Percentiles rank a stretch among this genome's conserved stretches.
These are phyloP conservation scores for Fallopia convolvulus DNA, from an alignment of 148 eudicot species.

Conservation along the genomic window DNA sequence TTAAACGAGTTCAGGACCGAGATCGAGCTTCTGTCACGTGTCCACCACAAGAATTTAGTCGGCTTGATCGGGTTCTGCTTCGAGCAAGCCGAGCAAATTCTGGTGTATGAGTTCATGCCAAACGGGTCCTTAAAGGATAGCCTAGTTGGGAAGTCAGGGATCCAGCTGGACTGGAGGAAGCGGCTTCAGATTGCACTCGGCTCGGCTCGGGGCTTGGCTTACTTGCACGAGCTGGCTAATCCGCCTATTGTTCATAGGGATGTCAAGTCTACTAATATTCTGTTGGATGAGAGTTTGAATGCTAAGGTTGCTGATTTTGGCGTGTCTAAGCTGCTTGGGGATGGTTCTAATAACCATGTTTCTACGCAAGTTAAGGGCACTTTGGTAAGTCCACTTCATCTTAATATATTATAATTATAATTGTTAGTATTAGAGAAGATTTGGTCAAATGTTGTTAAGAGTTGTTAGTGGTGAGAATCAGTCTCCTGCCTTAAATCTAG, in stretches of 20 bases:
- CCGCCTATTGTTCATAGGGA: conserved; percentile 96
- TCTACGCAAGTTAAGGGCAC: conserved; percentile 99
- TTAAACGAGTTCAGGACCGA: conserved; percentile 89
- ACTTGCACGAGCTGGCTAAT: conserved; percentile 82
- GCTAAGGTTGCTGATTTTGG: conserved; percentile 97
- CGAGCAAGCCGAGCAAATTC: conserved; percentile 79
- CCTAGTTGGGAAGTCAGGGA: conserved; percentile 71
- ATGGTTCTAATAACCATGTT: conserved; percentile 56
- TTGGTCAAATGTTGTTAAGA: too few relatives aligned
- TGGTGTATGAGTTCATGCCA: conserved; percentile 86
- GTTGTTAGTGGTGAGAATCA: too few relatives aligned
- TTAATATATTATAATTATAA: too few relatives aligned
- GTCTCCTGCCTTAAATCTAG: too few relatives aligned
- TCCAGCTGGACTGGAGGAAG: conserved; percentile 82
- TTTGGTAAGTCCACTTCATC: conserved; percentile 34
- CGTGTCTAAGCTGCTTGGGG: conserved; percentile 75
- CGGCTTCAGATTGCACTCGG: conserved; percentile 79
- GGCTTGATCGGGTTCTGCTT: conserved; percentile 82
- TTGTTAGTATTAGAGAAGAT: too few relatives aligned
- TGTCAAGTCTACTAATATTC: conserved; percentile 81
- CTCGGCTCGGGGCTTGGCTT: conserved; percentile 87
- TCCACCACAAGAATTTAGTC: conserved; percentile 92
- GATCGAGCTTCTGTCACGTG: conserved; percentile 89
- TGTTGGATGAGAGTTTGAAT: conserved; percentile 69
- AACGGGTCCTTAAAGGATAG: conserved; percentile 85